phyloP scores from a whole-genome alignment of 441 rosid species.

The Populus hybrid region DNA sequence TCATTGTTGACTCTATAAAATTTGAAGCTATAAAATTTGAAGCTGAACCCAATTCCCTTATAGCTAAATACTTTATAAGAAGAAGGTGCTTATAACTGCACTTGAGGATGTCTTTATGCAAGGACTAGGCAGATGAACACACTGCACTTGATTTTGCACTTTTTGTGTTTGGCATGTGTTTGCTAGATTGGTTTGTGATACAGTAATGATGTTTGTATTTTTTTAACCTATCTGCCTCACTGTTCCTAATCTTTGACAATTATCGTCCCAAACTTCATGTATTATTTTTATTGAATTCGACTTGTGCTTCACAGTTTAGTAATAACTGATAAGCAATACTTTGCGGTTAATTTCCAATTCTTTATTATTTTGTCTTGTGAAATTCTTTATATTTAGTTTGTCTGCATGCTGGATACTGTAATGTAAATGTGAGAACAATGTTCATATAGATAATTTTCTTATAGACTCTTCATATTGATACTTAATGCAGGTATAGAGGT shows the following conservation, averaged over 20 bases:
- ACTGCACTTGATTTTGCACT: neutral
- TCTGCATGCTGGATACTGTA: neutral
- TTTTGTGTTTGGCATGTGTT: neutral
- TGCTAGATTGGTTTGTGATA: neutral
- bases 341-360: neutral
- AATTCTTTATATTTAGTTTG: neutral
- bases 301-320: neutral
- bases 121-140: neutral
- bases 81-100: neutral
- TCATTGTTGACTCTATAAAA: neutral
- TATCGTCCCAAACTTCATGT: neutral
- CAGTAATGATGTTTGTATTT: neutral
- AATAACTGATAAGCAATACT: neutral
- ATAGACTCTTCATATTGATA: slow-evolving; percentile 7
- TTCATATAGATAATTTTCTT: neutral
- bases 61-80: neutral
- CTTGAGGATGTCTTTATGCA: neutral
- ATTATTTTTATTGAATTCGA: too few relatives aligned
- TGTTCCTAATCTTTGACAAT: neutral
- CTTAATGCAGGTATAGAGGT: slow-evolving; percentile 63
- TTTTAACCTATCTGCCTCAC: neutral
- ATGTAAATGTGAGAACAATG: neutral
- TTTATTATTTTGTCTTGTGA: neutral
- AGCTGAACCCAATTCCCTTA: neutral
- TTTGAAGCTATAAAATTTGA: too few relatives aligned